Base-by-base conservation (phyloP, 2,329 filamentous ascomycete genomes). In the Uncinocarpus reesii region DNA sequence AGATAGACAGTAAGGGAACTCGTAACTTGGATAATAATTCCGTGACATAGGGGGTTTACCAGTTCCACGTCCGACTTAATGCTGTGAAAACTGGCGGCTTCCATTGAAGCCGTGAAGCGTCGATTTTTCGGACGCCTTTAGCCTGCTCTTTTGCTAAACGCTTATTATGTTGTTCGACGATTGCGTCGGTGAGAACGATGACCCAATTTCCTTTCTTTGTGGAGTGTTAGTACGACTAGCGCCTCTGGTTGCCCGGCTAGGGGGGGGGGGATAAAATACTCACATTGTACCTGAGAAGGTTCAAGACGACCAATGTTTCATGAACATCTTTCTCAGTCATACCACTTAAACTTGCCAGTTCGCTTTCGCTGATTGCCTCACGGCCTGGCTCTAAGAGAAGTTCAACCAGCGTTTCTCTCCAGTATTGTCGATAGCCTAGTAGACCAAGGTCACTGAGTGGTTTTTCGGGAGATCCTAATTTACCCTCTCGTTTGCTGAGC, bases 301-400 rank as follows among this genome's bases (percentile, higher is more conserved):
- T 92, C 52, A 95, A 73, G 49, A 89, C 89, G 63, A 95, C 88
- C 44, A 98, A 69, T 0, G 92, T 96, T 64, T 95, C 88, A 65
- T 96, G 81, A 11, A 98, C 90, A 63, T 98, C 92, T 59, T 88
- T 87, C 4, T 88, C 89, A n/a, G 90, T 96, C 90, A 98, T 96
- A 2, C 89, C 84, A 7, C 92, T 80, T 28, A 80, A 67, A 4
- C 77, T 73, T 0, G 87, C 89, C 45, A 98, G 78, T 42, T 85
- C 79, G 59, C 95, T 89, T 47, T 96, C 89, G 49, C 84, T 94
- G 47, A 86, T 83, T 15, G 61, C 56, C 48, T 70, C 66, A 6
- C 83, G 81, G 52, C 81, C 81, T 42, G 76, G 77, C 42, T 83
- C 82, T 40, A 93, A 70, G n/a, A 98, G 73, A 11, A 94, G 65